These are phyloP conservation scores for Gossypium mustelinum DNA, from an alignment of 345 rosid genomes.

Conservation along the genomic window DNA sequence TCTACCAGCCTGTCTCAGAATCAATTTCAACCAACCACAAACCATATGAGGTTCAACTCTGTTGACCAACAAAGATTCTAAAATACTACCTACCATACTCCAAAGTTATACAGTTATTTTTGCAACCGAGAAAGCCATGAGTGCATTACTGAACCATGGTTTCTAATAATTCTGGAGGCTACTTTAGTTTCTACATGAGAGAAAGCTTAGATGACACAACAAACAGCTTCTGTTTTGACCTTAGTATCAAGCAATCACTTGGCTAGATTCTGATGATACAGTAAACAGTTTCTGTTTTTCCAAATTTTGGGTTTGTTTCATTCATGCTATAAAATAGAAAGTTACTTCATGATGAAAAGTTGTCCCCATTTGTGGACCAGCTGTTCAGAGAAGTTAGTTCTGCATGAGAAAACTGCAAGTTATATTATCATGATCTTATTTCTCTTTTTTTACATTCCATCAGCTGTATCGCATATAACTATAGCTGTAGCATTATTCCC, in stretches of 20 bases:
- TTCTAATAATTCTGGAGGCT: no score
- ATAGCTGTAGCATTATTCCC: not conserved
- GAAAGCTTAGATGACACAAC: no score
- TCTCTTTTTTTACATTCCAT: not conserved
- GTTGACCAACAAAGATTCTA: not conserved
- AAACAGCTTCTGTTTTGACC: no score
- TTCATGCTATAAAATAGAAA: not conserved
- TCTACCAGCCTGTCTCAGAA: not conserved
- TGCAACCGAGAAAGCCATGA: no score
- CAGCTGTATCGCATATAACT: not conserved
- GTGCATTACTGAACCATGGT: no score
- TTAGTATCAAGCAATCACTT: no score
- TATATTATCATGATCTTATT: not conserved
- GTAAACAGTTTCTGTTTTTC: not conserved
- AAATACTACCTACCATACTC: not conserved
- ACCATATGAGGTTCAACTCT: not conserved
- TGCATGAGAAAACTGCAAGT: not conserved
- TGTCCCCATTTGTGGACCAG: not conserved
- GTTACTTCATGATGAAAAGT: not conserved
- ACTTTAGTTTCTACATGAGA: no score
- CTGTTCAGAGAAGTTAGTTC: not conserved
- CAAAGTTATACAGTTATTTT: no score
- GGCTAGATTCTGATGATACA: not conserved
- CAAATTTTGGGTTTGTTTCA: not conserved
- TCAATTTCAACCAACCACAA: not conserved